Percentiles rank a stretch among this genome's conserved stretches.
These are phyloP conservation scores for Helicostylum pulchrum DNA, from an alignment of 192 early-diverging fungal genomes.

Conservation along the genomic window DNA sequence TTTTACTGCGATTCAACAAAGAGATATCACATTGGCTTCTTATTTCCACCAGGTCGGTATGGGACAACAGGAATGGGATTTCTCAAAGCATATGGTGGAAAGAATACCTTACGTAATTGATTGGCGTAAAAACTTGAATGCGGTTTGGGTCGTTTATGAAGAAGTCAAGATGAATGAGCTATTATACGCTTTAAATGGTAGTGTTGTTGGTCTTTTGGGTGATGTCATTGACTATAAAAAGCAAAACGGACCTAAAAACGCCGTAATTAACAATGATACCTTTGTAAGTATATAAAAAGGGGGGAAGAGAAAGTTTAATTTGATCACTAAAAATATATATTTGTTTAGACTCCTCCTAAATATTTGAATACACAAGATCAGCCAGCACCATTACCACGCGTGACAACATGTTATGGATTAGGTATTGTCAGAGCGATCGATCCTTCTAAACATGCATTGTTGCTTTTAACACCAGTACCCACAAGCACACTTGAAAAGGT, in stretches of 20 bases:
- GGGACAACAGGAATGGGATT: conserved; percentile 60
- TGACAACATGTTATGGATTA: conserved; percentile 59
- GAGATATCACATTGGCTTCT: conserved; percentile 60
- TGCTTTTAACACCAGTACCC: conserved; percentile 56
- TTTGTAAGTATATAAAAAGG: neutral
- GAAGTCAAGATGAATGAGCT: conserved; percentile 79
- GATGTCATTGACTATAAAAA: conserved; percentile 29
- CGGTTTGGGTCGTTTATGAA: conserved; percentile 65
- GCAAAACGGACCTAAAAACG: neutral
- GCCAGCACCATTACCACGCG: conserved; percentile 43
- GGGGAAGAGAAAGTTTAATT: neutral
- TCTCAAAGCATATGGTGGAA: conserved; percentile 50
- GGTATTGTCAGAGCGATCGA: conserved; percentile 69
- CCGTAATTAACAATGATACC: neutral
- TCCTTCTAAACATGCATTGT: conserved; percentile 45
- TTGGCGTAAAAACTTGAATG: conserved; percentile 53
- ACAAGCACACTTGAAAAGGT: conserved; percentile 19
- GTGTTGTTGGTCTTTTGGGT: conserved; percentile 73
- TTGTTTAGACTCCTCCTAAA: conserved; percentile 27
- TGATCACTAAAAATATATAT: neutral
- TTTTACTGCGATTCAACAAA: conserved; percentile 60
- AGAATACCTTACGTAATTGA: conserved; percentile 58
- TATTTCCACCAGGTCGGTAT: conserved; percentile 59
- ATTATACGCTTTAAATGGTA: conserved; percentile 81
- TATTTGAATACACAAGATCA: conserved; percentile 42